Evolutionary conservation across 805 yeast species (phyloP).

Genomic region (Ogataea paraovalis): DNA sequence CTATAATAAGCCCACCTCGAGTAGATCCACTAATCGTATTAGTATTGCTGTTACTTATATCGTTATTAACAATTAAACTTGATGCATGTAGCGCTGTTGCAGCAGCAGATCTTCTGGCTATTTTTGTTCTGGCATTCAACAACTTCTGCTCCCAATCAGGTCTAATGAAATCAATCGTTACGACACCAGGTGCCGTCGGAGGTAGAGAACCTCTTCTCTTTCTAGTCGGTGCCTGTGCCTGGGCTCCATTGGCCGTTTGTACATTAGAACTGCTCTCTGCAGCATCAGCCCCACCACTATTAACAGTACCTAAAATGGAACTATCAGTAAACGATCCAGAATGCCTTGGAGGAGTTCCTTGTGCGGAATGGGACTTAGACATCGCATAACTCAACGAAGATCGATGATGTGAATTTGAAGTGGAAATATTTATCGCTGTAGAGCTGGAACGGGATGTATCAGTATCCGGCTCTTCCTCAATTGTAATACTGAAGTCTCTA

Average conservation of each 20-base stretch:
- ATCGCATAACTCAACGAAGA: conserved; percentile 24
- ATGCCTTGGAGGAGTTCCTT: conserved; percentile 26
- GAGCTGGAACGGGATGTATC: conserved; percentile 1
- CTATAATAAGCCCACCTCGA: not conserved
- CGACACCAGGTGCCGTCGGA: conserved; percentile 62
- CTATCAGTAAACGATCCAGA: conserved; percentile 8
- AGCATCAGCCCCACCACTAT: too few relatives aligned
- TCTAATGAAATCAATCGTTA: conserved; percentile 76
- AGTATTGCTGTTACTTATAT: not conserved
- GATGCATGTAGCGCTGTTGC: conserved; percentile 93
- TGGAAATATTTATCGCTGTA: not conserved
- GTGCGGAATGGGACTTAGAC: conserved; percentile 25
- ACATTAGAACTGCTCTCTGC: not conserved
- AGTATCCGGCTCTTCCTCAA: conserved; percentile 21
- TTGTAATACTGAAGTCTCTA: conserved; percentile 18
- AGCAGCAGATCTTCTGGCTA: conserved; percentile 86
- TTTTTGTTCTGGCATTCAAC: conserved; percentile 63
- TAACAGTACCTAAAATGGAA: not conserved
- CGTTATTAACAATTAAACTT: conserved; percentile 44
- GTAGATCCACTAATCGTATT: not conserved
- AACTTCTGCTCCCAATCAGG: conserved; percentile 91
- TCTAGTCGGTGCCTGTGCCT: conserved; percentile 8
- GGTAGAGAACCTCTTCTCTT: conserved; percentile 55
- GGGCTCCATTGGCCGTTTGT: not conserved
- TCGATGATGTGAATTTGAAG: conserved; percentile 8